Conservation (phyloP, 495 filamentous ascomycete genomes). For the Hypoxylon rickii region DNA sequence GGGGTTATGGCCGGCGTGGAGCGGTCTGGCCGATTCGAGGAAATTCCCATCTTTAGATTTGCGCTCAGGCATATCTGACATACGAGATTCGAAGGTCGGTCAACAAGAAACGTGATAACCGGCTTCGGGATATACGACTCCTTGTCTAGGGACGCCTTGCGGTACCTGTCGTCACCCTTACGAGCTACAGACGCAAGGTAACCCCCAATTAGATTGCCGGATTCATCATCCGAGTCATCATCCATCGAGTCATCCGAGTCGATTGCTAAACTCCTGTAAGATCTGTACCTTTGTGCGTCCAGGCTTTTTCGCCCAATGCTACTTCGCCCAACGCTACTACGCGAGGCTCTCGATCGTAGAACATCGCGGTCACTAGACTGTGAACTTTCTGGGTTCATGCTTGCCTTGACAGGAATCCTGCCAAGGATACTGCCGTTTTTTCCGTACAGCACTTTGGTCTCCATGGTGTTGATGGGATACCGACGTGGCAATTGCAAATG, state of each 20-base stretch:
- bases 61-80: slow-evolving; percentile 30
- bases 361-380: not conserved
- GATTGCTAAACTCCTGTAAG: no score
- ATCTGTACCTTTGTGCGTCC: no score
- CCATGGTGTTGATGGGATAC: not conserved
- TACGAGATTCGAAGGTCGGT: slow-evolving; percentile 16
- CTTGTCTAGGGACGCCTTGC: not conserved
- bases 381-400: not conserved
- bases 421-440: slow-evolving; percentile 25
- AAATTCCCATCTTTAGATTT: slow-evolving; percentile 3
- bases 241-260: not conserved
- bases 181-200: not conserved
- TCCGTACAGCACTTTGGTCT: slow-evolving; percentile 10
- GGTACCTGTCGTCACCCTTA: not conserved
- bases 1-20: slow-evolving; percentile 12
- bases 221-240: not conserved
- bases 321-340: no score
- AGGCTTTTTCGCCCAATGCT: no score
- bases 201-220: not conserved
- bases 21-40: not conserved
- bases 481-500: not conserved
- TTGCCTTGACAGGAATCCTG: slow-evolving; percentile 21
- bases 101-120: slow-evolving; percentile 30
- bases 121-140: slow-evolving; percentile 29
- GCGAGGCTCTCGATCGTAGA: not conserved